Percentiles rank a stretch among this genome's conserved stretches.
phyloP scores from a whole-genome alignment of 2,329 filamentous ascomycete species.

The Xylariaceae sp. region DNA sequence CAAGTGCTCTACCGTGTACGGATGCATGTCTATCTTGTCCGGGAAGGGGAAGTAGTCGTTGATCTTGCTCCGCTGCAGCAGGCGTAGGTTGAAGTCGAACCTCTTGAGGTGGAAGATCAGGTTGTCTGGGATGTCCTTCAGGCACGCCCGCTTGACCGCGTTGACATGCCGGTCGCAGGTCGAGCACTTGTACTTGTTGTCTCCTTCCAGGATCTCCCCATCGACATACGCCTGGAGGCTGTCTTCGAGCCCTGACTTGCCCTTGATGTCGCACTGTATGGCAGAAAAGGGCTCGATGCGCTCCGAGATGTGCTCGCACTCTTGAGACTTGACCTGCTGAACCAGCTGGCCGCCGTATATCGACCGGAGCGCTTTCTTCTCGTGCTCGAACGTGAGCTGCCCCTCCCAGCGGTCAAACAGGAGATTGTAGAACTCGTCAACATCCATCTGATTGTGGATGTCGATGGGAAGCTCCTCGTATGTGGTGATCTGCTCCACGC shows the following conservation, averaged over 20 bases:
- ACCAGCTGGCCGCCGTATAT: conserved; percentile 91
- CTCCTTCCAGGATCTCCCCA: conserved; percentile 93
- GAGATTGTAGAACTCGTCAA: conserved; percentile 94
- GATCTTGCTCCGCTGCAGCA: conserved; percentile 81
- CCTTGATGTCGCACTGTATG: conserved; percentile 94
- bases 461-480: conserved; percentile 82
- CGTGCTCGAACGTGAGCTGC: conserved; percentile 62
- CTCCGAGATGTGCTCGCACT: conserved; percentile 91
- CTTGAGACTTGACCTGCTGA: conserved; percentile 91
- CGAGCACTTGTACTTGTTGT: conserved; percentile 97
- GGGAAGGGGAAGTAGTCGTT: conserved; percentile 95
- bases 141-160: conserved; percentile 84
- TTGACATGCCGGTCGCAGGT: conserved; percentile 84
- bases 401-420: conserved; percentile 88
- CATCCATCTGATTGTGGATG: conserved; percentile 90
- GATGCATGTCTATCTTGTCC: conserved; percentile 73
- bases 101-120: conserved; percentile 92
- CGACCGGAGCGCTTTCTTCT: conserved; percentile 67
- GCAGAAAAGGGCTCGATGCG: conserved; percentile 85
- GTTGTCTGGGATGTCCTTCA: conserved; percentile 90
- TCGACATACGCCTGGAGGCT: conserved; percentile 94
- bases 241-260: conserved; percentile 75
- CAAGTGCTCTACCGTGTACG: conserved; percentile 83
- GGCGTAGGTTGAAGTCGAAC: conserved; percentile 74
- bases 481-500: conserved; percentile 72